Evolutionary conservation across 306 rosid species (phyloP), one percentile per base, ranked within the genome.

Genomic region (Begonia fuchsioides): DNA sequence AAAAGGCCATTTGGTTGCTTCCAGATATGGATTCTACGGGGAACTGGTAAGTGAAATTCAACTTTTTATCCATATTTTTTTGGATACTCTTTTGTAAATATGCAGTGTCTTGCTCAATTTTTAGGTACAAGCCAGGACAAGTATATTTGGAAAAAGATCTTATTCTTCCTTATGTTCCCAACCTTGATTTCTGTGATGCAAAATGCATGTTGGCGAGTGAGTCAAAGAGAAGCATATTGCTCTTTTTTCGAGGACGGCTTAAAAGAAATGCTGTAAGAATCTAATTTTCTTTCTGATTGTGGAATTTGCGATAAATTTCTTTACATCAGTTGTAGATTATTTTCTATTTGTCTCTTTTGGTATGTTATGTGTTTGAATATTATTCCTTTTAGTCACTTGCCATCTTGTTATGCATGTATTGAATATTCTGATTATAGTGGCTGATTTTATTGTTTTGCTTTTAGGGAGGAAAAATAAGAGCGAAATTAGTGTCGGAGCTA

Each of bases 21-120:
- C 95, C 97, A 5, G 97, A 90, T 66, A 84, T 90, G 97, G 97
- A 90, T 76, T 90, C 97, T 57, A 90, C 97, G 1, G 97, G 97
- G 47, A 90, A 84, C 76, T 90, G 97, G 97, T 88, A 51, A 61
- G 43, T 43, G 8, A 26, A 26, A 5, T 26, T 0, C 35, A 26
- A 26, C 8, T 26, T 26, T 26, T 26, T 26, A 26, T 26, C 35
- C 35, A 26, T 26, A 26, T 26, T 26, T 8, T 0, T 8, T 26
- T 26, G 35, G 35, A 26, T 26, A 26, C 35, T 26, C 0, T 26
- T 26, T 4, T 26, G n/a, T n/a, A n/a, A n/a, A n/a, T 26, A 26
- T 63, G 6, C 10, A 39, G 38, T 68, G 66, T 32, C 10, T 9
- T 39, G 35, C 47, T 59, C 14, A n/a, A 41, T 55, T 66, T 64